A percentile compares a stretch with the other conserved stretches of the same genome.
Evolutionary conservation across 208 protist genomes (phyloP).

Genomic region (Phytomonas francai): DNA sequence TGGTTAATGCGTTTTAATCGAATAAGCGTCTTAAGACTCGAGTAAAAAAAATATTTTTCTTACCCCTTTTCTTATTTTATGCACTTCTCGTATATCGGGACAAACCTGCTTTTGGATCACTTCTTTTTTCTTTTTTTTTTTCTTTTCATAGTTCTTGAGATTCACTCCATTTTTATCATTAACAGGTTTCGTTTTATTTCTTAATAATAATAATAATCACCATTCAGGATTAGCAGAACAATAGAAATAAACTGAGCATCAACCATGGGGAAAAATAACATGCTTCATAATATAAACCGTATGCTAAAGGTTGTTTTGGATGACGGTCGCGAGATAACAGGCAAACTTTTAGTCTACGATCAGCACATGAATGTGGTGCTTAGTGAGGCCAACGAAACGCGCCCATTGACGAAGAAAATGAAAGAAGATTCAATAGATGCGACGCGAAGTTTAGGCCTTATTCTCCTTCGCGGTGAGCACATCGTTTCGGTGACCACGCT

Average conservation of each 20-base stretch:
- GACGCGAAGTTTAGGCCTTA: conserved; percentile 53
- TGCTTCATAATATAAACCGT: conserved; percentile 83
- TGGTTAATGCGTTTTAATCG: neutral
- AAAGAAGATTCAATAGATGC: conserved; percentile 38
- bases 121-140: conserved; percentile 13
- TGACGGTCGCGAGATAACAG: conserved; percentile 65
- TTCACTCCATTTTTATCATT: neutral
- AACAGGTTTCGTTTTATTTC: conserved; percentile 9
- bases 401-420: conserved; percentile 66
- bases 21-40: neutral
- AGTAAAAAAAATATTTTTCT: conserved; percentile 10
- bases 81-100: too few relatives aligned
- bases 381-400: conserved; percentile 41
- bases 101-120: neutral
- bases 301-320: conserved; percentile 51
- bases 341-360: conserved; percentile 78
- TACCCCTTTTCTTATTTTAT: conserved; percentile 6
- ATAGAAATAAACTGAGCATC: too few relatives aligned
- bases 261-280: conserved; percentile 55
- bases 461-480: conserved; percentile 80
- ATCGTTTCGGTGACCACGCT: conserved; percentile 71
- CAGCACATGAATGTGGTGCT: conserved; percentile 88
- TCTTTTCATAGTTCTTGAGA: conserved; percentile 2
- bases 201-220: conserved; percentile 4
- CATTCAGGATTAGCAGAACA: too few relatives aligned